phyloP scores from a whole-genome alignment of 345 rosid genomes.

The Corchorus capsularis region DNA sequence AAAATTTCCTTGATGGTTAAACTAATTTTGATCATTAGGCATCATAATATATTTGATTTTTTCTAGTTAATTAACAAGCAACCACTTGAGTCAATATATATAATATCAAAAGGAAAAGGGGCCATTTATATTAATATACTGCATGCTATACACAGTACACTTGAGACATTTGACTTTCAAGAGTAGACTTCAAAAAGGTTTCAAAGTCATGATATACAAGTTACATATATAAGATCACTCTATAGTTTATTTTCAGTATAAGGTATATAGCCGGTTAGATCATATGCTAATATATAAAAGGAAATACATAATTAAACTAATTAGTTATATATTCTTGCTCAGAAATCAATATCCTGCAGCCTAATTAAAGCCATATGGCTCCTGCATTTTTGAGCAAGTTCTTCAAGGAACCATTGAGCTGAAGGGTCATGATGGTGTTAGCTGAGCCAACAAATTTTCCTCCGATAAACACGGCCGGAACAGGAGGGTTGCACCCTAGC shows the following conservation, averaged over 20 bases:
- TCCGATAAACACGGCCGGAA: conserved; percentile 86
- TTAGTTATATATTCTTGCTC: not conserved
- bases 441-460: conserved; percentile 88
- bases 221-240: not conserved
- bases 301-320: no score
- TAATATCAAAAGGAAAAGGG: no score
- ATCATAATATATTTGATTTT: no score
- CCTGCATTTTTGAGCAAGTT: conserved; percentile 84
- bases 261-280: not conserved
- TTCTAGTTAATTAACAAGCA: no score
- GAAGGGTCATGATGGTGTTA: conserved; percentile 84
- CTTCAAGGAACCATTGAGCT: conserved; percentile 83
- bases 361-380: conserved; percentile 71
- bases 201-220: not conserved
- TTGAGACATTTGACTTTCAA: no score
- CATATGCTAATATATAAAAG: not conserved
- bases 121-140: no score
- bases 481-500: conserved; percentile 77
- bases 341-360: no score
- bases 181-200: not conserved
- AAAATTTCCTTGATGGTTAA: no score
- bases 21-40: no score
- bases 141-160: no score
- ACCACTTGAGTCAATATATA: no score
- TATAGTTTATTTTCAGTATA: conserved; percentile 1